These are phyloP conservation scores for Rhizomucor miehei DNA, from an alignment of 371 early-diverging fungal genomes.

Conservation along the genomic window DNA sequence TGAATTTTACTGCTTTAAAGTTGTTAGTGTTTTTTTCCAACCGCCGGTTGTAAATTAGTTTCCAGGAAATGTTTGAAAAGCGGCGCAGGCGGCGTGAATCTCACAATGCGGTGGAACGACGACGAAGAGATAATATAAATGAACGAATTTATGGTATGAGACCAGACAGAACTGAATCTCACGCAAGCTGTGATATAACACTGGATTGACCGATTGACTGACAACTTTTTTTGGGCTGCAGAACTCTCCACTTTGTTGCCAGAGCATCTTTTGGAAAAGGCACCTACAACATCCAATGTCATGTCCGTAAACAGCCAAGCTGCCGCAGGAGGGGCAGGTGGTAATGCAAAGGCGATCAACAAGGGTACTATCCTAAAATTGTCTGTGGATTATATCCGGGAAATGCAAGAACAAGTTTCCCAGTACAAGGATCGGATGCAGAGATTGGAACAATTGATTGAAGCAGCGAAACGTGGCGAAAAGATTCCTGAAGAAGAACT, in stretches of 20 bases:
- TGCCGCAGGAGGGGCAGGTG: constrained; percentile 1
- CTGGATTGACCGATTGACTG: no score
- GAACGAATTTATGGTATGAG: constrained; percentile 87
- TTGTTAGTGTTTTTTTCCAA: no score
- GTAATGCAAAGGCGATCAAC: constrained; percentile 59
- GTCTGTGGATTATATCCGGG: constrained; percentile 65
- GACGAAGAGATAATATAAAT: constrained; percentile 96
- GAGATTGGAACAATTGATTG: constrained; percentile 58
- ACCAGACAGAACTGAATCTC: no score
- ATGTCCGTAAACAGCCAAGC: constrained; percentile 19
- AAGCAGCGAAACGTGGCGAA: background rate
- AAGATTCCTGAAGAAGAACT: background rate
- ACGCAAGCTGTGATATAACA: no score
- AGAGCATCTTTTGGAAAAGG: constrained; percentile 46
- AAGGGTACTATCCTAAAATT: constrained; percentile 86
- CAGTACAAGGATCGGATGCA: constrained; percentile 34
- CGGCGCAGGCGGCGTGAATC: constrained; percentile 49
- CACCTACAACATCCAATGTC: constrained; percentile 31
- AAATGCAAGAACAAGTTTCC: constrained; percentile 33
- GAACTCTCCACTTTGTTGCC: constrained; percentile 88
- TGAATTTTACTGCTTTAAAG: no score
- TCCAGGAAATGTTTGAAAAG: constrained; percentile 53
- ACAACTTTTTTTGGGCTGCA: no score
- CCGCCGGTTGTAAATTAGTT: no score
- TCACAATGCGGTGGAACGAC: constrained; percentile 80